Percentiles rank a stretch among this genome's conserved stretches.
These are phyloP conservation scores for Colletotrichum liriopes DNA, from an alignment of 2,329 filamentous ascomycete species.

Conservation along the genomic window DNA sequence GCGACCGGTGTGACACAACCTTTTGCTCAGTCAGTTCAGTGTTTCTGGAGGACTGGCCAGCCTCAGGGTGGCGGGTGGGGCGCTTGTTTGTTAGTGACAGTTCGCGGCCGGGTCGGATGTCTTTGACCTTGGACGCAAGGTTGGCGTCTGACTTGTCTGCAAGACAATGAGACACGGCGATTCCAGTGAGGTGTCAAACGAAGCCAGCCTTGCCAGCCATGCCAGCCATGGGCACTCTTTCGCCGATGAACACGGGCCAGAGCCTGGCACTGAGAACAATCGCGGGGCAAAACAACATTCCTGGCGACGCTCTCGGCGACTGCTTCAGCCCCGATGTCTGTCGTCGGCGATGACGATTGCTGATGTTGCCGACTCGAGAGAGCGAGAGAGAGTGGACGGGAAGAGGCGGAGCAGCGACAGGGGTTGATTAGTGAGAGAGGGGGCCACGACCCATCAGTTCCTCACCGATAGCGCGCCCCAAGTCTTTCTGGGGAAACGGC, in stretches of 20 bases:
- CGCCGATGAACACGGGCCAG: background rate
- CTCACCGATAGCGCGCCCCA: conserved; percentile 19
- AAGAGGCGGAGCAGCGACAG: conserved; percentile 30
- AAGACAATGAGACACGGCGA: conserved; percentile 15
- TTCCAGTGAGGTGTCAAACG: conserved; percentile 11
- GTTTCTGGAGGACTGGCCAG: conserved; percentile 11
- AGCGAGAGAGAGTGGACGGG: background rate
- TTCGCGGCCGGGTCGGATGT: conserved; percentile 5
- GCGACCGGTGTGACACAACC: conserved; percentile 20
- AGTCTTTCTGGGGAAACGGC: conserved; percentile 26
- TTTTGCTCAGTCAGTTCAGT: conserved; percentile 4
- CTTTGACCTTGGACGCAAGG: background rate
- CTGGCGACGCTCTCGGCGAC: conserved; percentile 29
- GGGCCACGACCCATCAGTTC: conserved; percentile 35
- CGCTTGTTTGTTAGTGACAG: conserved; percentile 33
- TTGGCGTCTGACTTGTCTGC: background rate
- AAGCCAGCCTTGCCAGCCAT: conserved; percentile 13
- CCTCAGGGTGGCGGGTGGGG: conserved; percentile 34
- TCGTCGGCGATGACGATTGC: conserved; percentile 39
- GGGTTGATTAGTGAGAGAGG: conserved; percentile 8
- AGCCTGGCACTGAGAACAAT: background rate
- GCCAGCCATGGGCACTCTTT: background rate
- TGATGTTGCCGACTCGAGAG: background rate
- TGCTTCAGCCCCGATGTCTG: conserved; percentile 21
- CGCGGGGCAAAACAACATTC: conserved; percentile 6